Percentiles rank a stretch among this genome's conserved stretches.
Evolutionary conservation across 148 eudicot genomes (phyloP).

Genomic region (Drosera capensis): DNA sequence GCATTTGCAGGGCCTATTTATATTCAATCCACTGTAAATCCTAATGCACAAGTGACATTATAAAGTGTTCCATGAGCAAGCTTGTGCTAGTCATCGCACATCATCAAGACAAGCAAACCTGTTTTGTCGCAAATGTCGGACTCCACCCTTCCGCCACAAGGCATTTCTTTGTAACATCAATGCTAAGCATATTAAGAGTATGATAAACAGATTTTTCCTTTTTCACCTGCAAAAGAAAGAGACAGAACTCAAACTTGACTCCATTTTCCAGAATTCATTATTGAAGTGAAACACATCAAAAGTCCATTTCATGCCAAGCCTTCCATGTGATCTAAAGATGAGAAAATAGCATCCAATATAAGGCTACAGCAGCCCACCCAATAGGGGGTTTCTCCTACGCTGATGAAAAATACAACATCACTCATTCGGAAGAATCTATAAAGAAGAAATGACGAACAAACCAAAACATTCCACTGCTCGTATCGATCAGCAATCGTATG

Average conservation of each 20-base stretch:
- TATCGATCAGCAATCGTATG: slow-evolving; percentile 66
- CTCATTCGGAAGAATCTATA: not conserved
- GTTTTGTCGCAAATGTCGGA: slow-evolving; percentile 79
- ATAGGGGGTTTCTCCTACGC: not conserved
- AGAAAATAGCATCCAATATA: not conserved
- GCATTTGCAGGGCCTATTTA: too few relatives aligned
- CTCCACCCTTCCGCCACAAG: slow-evolving; percentile 99
- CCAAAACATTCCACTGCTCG: slow-evolving; percentile 82
- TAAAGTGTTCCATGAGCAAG: too few relatives aligned
- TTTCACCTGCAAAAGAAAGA: slow-evolving; percentile 43
- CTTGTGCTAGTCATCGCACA: too few relatives aligned
- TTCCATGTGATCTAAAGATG: not conserved
- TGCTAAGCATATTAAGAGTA: slow-evolving; percentile 93
- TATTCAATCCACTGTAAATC: too few relatives aligned
- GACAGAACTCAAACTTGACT: not conserved
- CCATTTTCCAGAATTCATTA: slow-evolving; percentile 1
- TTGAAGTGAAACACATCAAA: not conserved
- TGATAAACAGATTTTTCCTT: slow-evolving; percentile 87
- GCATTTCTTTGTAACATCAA: slow-evolving; percentile 95
- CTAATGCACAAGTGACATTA: too few relatives aligned
- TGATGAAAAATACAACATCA: not conserved
- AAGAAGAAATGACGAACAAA: slow-evolving; percentile 14
- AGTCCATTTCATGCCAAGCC: not conserved
- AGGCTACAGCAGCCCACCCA: not conserved
- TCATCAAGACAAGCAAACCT: too few relatives aligned